These are phyloP conservation scores for Pleurotus tuber-regium DNA, from an alignment of 768 basidiomycete species.

Conservation along the genomic window DNA sequence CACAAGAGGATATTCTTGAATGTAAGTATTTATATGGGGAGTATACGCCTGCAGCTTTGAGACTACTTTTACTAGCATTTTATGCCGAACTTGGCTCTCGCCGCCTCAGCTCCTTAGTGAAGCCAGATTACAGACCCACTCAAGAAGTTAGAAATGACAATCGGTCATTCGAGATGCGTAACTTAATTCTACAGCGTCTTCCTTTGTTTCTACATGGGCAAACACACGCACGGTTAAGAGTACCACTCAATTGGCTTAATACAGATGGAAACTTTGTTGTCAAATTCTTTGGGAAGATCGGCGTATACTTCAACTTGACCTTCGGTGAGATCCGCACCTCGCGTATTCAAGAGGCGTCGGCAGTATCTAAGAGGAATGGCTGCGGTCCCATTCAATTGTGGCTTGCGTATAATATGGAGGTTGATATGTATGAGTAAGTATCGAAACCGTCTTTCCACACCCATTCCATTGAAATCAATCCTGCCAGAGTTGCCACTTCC, in stretches of 20 bases:
- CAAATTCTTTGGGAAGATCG: conserved; percentile 61
- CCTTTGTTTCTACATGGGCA: conserved; percentile 93
- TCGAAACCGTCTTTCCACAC: neutral
- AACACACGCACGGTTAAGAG: conserved; percentile 57
- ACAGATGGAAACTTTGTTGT: conserved; percentile 66
- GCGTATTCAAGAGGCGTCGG: conserved; percentile 68
- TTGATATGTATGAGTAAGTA: conserved; percentile 92
- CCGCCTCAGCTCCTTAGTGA: conserved; percentile 67
- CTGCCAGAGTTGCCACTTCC: conserved; percentile 75
- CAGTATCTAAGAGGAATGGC: conserved; percentile 55
- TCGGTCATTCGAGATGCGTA: conserved; percentile 48
- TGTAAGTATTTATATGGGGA: conserved; percentile 31
- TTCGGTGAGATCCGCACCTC: conserved; percentile 48
- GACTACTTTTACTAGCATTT: conserved; percentile 47
- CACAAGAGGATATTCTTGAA: conserved; percentile 92
- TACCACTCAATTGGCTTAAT: conserved; percentile 68
- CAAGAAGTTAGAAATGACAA: conserved; percentile 48
- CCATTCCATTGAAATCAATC: conserved; percentile 4
- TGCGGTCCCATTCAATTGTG: conserved; percentile 70
- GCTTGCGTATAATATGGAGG: conserved; percentile 68
- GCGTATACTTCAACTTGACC: conserved; percentile 58
- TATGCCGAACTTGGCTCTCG: conserved; percentile 76
- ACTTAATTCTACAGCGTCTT: conserved; percentile 76
- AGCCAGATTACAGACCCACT: conserved; percentile 70
- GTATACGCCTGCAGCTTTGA: neutral